Percentiles rank a stretch among this genome's conserved stretches.
These are phyloP conservation scores for Podosphaera xanthii DNA, from an alignment of 2,329 filamentous ascomycete genomes.

Conservation along the genomic window DNA sequence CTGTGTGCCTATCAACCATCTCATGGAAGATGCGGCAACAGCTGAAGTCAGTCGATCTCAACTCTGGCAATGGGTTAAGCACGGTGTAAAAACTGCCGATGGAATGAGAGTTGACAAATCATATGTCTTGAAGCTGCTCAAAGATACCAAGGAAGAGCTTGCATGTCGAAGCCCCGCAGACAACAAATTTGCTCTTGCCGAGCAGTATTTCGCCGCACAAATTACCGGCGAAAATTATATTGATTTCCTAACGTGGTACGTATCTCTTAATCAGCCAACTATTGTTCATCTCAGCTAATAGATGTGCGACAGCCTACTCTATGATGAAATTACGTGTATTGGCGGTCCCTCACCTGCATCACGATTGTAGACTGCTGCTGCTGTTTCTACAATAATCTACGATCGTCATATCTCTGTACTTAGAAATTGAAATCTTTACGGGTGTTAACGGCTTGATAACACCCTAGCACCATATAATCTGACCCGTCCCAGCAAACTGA, in stretches of 20 bases:
- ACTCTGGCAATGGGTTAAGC: conserved; percentile 85
- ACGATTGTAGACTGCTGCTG: conserved; percentile 9
- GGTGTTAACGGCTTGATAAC: too few relatives aligned
- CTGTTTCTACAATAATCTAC: too few relatives aligned
- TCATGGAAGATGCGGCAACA: conserved; percentile 97
- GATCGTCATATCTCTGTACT: too few relatives aligned
- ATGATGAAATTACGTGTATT: conserved; percentile 66
- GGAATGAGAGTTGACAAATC: conserved; percentile 85
- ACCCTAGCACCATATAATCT: too few relatives aligned
- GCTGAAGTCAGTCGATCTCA: conserved; percentile 88
- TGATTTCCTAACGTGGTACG: conserved; percentile 76
- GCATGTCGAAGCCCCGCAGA: conserved; percentile 55
- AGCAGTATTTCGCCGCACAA: conserved; percentile 79
- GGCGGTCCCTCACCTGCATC: conserved; percentile 21
- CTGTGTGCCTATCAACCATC: conserved; percentile 90
- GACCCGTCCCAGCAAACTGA: too few relatives aligned
- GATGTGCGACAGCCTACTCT: conserved; percentile 38
- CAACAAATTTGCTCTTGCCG: conserved; percentile 78
- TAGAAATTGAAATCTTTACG: too few relatives aligned
- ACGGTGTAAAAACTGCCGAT: conserved; percentile 53
- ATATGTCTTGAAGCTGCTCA: conserved; percentile 66
- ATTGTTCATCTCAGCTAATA: neutral
- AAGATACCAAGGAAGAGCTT: conserved; percentile 63
- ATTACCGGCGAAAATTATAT: conserved; percentile 95
- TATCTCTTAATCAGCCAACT: conserved; percentile 8